Base-by-base conservation (phyloP, 2,329 filamentous ascomycete genomes). In the Penicillium freii region DNA sequence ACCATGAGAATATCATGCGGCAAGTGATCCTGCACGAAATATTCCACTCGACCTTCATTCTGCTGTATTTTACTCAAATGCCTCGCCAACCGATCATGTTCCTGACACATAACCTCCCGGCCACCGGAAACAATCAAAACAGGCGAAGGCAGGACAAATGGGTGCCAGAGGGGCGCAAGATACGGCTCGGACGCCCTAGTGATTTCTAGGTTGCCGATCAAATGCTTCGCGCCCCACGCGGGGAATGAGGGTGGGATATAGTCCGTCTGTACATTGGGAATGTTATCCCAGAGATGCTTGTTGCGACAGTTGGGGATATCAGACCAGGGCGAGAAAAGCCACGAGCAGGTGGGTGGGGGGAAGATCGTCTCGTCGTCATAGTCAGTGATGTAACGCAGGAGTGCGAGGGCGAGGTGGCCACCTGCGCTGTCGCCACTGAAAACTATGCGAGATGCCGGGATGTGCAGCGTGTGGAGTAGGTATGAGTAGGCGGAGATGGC, bases 381-480 rank as follows among this genome's bases (percentile, higher is more conserved):
- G 34, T 59, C 43, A 21, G 23, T 46, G 15, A 65, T 59, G 44
- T 67, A 66, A 43, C 66, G 63, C 19, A 68, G 17, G 2, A 68
- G 57, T 3, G 60, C 63, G 21, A 66, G 27, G 19, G 46, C 60
- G 29, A 63, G 53, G n/a, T 61, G 65, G 23, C 56, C 56, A 13
- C 66, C 65, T 25, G 64, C 59, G n/a, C 60, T 63, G 45, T 68
- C 66, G 46, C 66, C 65, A 6, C 54, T 59, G 21, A 68, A 36
- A 4, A 67, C 38, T 27, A 68, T 66, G 6, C 60, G 66, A 10
- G 48, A 57, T 5, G 66, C 59, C 2, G 62, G 60, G 46, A 67
- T 66, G 21, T 55, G 47, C 2, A 65, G n/a, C 3, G 59, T 57
- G 25, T 60, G 52, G 19, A 66, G 40, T 21, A 67, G 60, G 25